A percentile compares a stretch with the other conserved stretches of the same genome.
Conservation (phyloP, 73 alveolate species). For the Tetrahymena borealis region DNA sequence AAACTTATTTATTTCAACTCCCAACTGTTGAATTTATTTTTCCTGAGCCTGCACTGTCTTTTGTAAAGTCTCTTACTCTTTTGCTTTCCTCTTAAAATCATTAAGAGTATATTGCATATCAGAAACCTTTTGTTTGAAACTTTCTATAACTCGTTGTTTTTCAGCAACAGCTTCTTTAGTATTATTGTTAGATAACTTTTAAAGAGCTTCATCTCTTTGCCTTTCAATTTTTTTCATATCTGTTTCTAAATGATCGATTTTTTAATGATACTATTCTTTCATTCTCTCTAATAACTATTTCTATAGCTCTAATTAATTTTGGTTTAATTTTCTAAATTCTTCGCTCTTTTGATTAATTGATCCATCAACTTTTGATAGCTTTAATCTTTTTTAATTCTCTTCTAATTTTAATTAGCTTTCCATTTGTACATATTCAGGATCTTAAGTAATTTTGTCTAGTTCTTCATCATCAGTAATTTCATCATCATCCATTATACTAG, state of each 20-base stretch:
- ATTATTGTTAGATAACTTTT: not conserved
- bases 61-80: constrained; percentile 40
- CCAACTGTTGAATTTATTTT: constrained; percentile 43
- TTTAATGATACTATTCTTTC: constrained; percentile 11
- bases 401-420: not conserved
- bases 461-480: not conserved
- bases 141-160: constrained; percentile 37
- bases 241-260: constrained; percentile 39
- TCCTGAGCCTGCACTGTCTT: constrained; percentile 42
- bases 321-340: constrained; percentile 5
- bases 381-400: constrained; percentile 24
- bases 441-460: not conserved
- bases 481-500: not conserved
- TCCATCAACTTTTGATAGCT: constrained; percentile 15
- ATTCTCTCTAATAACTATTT: constrained; percentile 13
- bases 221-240: constrained; percentile 51
- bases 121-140: constrained; percentile 49
- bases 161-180: constrained; percentile 14
- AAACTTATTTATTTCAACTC: constrained; percentile 51
- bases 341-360: constrained; percentile 15
- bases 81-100: constrained; percentile 51
- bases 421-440: not conserved
- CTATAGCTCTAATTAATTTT: constrained; percentile 12
- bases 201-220: constrained; percentile 48
- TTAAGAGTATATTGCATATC: constrained; percentile 54